Base-by-base conservation (phyloP, 805 yeast species). In the Yarrowia alimentaria region DNA sequence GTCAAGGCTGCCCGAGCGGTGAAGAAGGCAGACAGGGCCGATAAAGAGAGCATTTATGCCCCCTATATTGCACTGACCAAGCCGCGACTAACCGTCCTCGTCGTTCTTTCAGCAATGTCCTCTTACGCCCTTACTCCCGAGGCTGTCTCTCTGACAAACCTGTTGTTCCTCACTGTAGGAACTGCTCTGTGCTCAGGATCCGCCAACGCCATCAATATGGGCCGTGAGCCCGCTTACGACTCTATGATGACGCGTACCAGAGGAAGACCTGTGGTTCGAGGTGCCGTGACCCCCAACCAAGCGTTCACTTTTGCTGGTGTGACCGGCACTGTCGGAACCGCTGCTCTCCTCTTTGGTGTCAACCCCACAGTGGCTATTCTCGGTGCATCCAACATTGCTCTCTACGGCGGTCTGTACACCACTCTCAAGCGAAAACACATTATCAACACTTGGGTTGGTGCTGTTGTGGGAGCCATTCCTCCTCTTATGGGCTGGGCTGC, bases 401-500 rank as follows among this genome's bases (percentile, higher is more conserved):
- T 93, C 9, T 93, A 93, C 62, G 81, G 94, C 0, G 90, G 98
- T 85, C 67, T 83, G 0, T 93, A 93, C 69, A 93, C 99, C 0
- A 83, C 96, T 0, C 69, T 93, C 64, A 93, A 93, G 63, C 76
- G 99, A 52, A 78, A 74, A 54, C 81, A 86, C 18, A 91, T 93
- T 47, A 64, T 85, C 31, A 93, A 93, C 66, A 93, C 99, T 0
- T 93, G 99, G 99, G 93, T 93, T 3, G 99, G 99, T 14, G 99
- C 99, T 0, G 65, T 93, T n/a, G 99, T 93, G 4, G 99, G 99
- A 4, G 99, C 97, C 0, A 85, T 93, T 38, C 99, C 99, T 0
- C 99, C 99, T 16, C 74, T 93, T 45, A 93, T 93, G 99, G 99
- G 99, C 2, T 93, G 99, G 99, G 96, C 96, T 2, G 88, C 91